phyloP scores from a whole-genome alignment of 768 basidiomycete genomes.

The Zangia roseola region DNA sequence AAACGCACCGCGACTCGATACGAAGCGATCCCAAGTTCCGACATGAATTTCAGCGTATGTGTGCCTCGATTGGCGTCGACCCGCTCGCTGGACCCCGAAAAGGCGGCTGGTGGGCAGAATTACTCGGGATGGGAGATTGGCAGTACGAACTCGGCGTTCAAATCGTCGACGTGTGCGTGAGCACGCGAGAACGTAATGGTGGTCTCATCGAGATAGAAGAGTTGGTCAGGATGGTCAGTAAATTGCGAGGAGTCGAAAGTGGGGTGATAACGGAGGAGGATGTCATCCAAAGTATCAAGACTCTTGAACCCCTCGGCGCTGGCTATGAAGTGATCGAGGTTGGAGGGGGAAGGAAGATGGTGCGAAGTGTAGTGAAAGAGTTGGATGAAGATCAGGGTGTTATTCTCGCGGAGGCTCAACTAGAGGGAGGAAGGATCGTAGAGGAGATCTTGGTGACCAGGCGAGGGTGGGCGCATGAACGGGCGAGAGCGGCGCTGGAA shows the following conservation, averaged over 20 bases:
- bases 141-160: constrained; percentile 94
- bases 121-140: constrained; percentile 90
- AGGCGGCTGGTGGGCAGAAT: constrained; percentile 91
- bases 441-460: constrained; percentile 57
- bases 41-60: constrained; percentile 94
- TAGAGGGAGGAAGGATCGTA: constrained; percentile 66
- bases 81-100: constrained; percentile 84
- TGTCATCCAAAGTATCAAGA: constrained; percentile 78
- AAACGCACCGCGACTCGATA: constrained; percentile 82
- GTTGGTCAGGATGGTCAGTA: constrained; percentile 73
- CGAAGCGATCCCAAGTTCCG: constrained; percentile 82
- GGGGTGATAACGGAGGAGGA: constrained; percentile 85
- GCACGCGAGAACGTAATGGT: constrained; percentile 85
- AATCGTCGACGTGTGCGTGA: constrained; percentile 89
- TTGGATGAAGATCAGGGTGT: constrained; percentile 87
- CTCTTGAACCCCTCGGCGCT: constrained; percentile 84
- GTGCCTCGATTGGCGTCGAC: constrained; percentile 90
- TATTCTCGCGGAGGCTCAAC: constrained; percentile 72
- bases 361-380: constrained; percentile 86
- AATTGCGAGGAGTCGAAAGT: constrained; percentile 66
- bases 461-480: constrained; percentile 76
- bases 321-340: constrained; percentile 85
- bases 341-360: constrained; percentile 69
- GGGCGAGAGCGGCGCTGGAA: constrained; percentile 76
- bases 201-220: constrained; percentile 90